phyloP scores from a whole-genome alignment of 1,284 basidiomycete species.

The Tilletia horrida region DNA sequence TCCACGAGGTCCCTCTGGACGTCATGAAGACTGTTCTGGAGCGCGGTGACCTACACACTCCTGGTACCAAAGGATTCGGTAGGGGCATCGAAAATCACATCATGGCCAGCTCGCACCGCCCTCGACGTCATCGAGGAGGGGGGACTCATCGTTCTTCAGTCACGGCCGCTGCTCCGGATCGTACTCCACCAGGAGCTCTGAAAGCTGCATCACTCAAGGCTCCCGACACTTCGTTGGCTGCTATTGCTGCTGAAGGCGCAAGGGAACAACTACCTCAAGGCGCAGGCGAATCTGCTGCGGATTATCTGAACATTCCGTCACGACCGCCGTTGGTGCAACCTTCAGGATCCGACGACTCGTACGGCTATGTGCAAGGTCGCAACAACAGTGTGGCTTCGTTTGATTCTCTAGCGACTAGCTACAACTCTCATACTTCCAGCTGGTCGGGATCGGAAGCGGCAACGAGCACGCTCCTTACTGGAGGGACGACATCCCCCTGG shows the following conservation, averaged over 20 bases:
- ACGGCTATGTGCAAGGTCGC: slow-evolving; percentile 25
- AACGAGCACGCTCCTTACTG: not conserved
- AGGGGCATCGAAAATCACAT: slow-evolving; percentile 53
- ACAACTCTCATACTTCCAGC: slow-evolving; percentile 41
- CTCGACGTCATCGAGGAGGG: slow-evolving; percentile 24
- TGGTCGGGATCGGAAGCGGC: slow-evolving; percentile 25
- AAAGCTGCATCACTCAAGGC: not conserved
- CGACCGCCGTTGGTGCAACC: not conserved
- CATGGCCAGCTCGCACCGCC: slow-evolving; percentile 48
- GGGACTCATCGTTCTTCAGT: not conserved
- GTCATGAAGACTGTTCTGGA: slow-evolving; percentile 51
- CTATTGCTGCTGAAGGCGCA: slow-evolving; percentile 19
- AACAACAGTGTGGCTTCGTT: slow-evolving; percentile 50
- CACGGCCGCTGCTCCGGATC: not conserved
- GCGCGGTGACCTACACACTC: slow-evolving; percentile 46
- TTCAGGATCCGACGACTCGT: not conserved
- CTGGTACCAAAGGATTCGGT: slow-evolving; percentile 46
- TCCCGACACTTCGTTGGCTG: slow-evolving; percentile 26
- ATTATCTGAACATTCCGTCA: slow-evolving; percentile 11
- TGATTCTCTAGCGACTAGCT: slow-evolving; percentile 52
- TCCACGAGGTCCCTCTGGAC: slow-evolving; percentile 53
- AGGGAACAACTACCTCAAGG: slow-evolving; percentile 12
- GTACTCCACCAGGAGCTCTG: not conserved
- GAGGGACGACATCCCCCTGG: slow-evolving; percentile 6
- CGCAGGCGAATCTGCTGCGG: not conserved